Conservation (phyloP, 2,329 filamentous ascomycete genomes). For the Verticillium alfalfae region DNA sequence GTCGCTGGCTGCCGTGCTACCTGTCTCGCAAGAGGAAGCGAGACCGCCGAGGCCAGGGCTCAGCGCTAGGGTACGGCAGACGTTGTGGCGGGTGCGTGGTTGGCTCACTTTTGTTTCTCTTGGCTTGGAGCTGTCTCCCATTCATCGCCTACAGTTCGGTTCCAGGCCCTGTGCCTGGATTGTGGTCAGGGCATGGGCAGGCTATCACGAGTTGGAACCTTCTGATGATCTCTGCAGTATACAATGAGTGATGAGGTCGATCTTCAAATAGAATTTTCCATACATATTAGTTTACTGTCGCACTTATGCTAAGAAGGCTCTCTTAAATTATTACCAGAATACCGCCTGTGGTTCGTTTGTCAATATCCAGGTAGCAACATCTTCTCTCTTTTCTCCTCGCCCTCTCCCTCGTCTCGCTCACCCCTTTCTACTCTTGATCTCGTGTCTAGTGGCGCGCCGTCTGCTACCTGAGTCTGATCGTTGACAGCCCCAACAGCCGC, state of each 20-base stretch:
- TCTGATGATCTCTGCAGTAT: no score
- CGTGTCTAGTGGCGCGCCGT: not conserved
- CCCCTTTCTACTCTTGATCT: not conserved
- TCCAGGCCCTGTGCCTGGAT: not conserved
- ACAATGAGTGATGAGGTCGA: no score
- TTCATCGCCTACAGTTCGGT: no score
- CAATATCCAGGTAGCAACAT: not conserved
- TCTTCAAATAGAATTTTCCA: no score
- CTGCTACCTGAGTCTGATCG: not conserved
- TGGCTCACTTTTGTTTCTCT: not conserved
- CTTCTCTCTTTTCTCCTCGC: not conserved
- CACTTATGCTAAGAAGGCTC: not conserved
- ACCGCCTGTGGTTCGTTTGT: not conserved
- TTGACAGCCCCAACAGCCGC: not conserved
- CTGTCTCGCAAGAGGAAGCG: not conserved
- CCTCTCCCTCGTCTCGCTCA: not conserved
- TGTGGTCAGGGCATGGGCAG: no score
- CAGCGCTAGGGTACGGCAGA: not conserved
- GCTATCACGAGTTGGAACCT: no score
- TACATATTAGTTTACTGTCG: no score
- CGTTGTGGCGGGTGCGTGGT: not conserved
- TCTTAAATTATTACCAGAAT: not conserved
- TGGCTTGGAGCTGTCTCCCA: no score
- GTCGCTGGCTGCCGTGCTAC: not conserved
- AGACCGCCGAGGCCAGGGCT: not conserved